phyloP scores from a whole-genome alignment of 352 stramenopile genomes.

The Globisporangium alternatum region DNA sequence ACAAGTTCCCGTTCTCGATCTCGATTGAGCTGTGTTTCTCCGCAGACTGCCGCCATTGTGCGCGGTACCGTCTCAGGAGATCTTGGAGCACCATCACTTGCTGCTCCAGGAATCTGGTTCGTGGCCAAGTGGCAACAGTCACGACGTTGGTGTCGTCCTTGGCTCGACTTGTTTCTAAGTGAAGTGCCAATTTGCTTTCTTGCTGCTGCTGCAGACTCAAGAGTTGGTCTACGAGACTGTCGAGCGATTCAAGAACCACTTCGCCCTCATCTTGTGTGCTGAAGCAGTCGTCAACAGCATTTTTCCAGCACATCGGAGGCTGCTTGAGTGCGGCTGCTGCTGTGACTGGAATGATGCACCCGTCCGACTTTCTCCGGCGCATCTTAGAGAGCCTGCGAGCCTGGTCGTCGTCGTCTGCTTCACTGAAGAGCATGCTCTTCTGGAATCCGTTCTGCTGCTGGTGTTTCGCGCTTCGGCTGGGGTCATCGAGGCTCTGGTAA shows the following conservation, averaged over 20 bases:
- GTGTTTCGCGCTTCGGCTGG: constrained; percentile 19
- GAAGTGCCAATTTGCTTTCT: constrained; percentile 15
- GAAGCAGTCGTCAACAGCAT: constrained; percentile 29
- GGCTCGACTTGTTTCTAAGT: background rate
- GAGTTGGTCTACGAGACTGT: constrained; percentile 40
- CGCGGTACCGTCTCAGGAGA: constrained; percentile 43
- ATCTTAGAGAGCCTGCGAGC: constrained; percentile 1
- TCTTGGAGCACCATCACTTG: constrained; percentile 48
- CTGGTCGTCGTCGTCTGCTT: constrained; percentile 17
- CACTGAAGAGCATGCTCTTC: background rate
- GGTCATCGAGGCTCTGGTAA: constrained; percentile 61
- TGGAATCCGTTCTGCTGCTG: constrained; percentile 15
- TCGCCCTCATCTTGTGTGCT: constrained; percentile 54
- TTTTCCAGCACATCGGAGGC: constrained; percentile 19
- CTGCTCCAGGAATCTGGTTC: constrained; percentile 43
- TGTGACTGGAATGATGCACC: constrained; percentile 7
- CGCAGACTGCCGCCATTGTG: constrained; percentile 40
- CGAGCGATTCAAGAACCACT: constrained; percentile 36
- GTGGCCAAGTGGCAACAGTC: constrained; percentile 25
- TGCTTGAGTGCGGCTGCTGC: background rate
- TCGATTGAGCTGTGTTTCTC: constrained; percentile 34
- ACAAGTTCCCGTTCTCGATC: constrained; percentile 36
- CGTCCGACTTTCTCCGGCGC: constrained; percentile 27
- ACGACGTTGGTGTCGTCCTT: constrained; percentile 14
- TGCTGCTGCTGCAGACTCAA: constrained; percentile 37